phyloP scores from a whole-genome alignment of 2,329 filamentous ascomycete species.

The Penicillium paneum region DNA sequence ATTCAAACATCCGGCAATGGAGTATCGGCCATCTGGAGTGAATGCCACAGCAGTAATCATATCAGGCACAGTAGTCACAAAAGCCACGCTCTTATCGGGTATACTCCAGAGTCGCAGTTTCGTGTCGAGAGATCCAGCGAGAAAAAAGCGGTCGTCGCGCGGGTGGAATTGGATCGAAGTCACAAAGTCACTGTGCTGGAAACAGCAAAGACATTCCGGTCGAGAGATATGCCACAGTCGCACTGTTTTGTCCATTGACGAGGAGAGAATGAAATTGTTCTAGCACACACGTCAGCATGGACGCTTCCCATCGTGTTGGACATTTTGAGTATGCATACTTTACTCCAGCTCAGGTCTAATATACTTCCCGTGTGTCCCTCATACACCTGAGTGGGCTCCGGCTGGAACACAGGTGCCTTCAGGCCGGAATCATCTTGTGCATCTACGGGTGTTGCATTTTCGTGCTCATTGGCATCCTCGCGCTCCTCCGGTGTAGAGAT shows the following conservation, averaged over 20 bases:
- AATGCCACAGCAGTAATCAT: slow-evolving; percentile 94
- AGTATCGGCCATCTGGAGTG: slow-evolving; percentile 83
- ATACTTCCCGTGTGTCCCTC: slow-evolving; percentile 80
- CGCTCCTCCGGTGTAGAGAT: slow-evolving; percentile 80
- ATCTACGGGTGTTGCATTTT: slow-evolving; percentile 50
- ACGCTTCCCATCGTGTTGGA: too few relatives aligned
- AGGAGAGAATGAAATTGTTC: slow-evolving; percentile 94
- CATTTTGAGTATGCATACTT: slow-evolving; percentile 47
- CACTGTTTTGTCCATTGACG: slow-evolving; percentile 97
- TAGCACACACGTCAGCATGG: slow-evolving; percentile 24
- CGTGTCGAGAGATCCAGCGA: slow-evolving; percentile 86
- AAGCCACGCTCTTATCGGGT: slow-evolving; percentile 90
- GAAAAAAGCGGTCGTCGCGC: slow-evolving; percentile 90
- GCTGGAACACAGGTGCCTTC: slow-evolving; percentile 85
- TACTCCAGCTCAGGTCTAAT: slow-evolving; percentile 94
- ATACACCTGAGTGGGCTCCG: slow-evolving; percentile 75
- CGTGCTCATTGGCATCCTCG: slow-evolving; percentile 67
- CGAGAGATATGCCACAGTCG: slow-evolving; percentile 88
- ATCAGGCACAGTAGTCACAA: slow-evolving; percentile 70
- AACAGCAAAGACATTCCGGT: slow-evolving; percentile 82
- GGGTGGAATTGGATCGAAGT: slow-evolving; percentile 95
- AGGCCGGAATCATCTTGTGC: slow-evolving; percentile 59
- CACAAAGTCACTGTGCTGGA: slow-evolving; percentile 92
- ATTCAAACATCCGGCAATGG: slow-evolving; percentile 82
- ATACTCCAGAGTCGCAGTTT: slow-evolving; percentile 94